These are phyloP conservation scores for Pichia phayaonensis DNA, from an alignment of 805 yeast genomes.

Conservation along the genomic window DNA sequence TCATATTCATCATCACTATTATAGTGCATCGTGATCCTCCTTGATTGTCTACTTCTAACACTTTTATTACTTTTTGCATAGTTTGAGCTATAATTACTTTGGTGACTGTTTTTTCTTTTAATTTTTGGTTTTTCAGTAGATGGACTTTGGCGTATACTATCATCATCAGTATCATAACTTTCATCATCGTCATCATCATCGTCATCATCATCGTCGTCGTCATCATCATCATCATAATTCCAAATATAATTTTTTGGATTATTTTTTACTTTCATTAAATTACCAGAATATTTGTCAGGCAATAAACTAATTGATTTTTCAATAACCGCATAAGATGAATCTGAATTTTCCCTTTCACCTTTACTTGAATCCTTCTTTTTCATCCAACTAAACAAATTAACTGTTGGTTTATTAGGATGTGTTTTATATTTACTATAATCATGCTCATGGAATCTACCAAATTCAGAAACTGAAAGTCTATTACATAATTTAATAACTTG, in stretches of 20 bases:
- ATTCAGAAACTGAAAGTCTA: slow-evolving; percentile 23
- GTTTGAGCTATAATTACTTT: slow-evolving; percentile 3
- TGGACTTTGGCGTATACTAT: background rate
- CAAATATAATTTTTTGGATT: slow-evolving; percentile 32
- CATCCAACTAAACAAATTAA: slow-evolving; percentile 28
- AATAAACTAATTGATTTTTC: slow-evolving; percentile 30
- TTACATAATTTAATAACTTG: slow-evolving; percentile 22
- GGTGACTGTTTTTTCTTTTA: background rate
- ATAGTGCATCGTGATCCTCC: slow-evolving; percentile 2
- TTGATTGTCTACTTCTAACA: slow-evolving; percentile 5
- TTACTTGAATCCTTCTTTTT: slow-evolving; percentile 23
- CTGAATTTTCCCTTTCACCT: slow-evolving; percentile 19
- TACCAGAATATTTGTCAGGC: slow-evolving; percentile 30
- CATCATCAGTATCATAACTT: background rate
- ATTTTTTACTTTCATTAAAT: slow-evolving; percentile 28
- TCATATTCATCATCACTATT: slow-evolving; percentile 13
- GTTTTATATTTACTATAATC: slow-evolving; percentile 29
- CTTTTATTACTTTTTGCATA: slow-evolving; percentile 2
- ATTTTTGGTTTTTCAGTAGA: background rate
- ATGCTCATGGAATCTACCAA: slow-evolving; percentile 29
- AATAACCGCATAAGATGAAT: slow-evolving; percentile 17
- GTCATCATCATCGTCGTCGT: slow-evolving; percentile 15
- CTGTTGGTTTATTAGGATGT: slow-evolving; percentile 22
- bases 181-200: slow-evolving; percentile 6
- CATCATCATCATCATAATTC: slow-evolving; percentile 33